Conservation (phyloP, 805 yeast genomes). For the Komagataella kurtzmanii region DNA sequence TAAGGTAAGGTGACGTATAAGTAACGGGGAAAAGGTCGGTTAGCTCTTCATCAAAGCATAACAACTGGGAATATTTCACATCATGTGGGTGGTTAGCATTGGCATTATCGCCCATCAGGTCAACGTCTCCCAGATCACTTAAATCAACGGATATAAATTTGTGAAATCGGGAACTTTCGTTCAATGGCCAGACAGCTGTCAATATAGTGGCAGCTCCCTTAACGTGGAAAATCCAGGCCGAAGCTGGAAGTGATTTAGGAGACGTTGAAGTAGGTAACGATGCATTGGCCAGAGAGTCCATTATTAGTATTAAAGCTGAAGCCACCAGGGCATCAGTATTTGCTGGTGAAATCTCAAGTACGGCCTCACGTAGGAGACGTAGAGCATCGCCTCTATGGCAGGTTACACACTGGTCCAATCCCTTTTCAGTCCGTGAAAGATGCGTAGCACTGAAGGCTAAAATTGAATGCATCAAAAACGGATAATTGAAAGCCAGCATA, state of each 20-base stretch:
- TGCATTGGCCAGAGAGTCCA: constrained; percentile 93
- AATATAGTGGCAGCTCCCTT: constrained; percentile 94
- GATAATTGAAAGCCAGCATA: constrained; percentile 72
- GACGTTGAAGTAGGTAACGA: constrained; percentile 37
- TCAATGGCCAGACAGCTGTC: constrained; percentile 92
- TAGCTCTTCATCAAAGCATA: constrained; percentile 78
- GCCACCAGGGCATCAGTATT: constrained; percentile 93
- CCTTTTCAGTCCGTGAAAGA: constrained; percentile 60
- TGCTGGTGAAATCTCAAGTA: constrained; percentile 65
- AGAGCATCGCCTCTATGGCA: constrained; percentile 82
- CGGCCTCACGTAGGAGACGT: constrained; percentile 71
- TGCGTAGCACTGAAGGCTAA: constrained; percentile 91
- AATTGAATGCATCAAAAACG: constrained; percentile 85
- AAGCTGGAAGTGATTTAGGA: constrained; percentile 66
- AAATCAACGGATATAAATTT: constrained; percentile 74
- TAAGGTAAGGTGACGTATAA: constrained; percentile 69
- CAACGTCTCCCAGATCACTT: constrained; percentile 75
- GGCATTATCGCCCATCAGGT: constrained; percentile 7
- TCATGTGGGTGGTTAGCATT: constrained; percentile 5
- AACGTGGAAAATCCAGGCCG: constrained; percentile 95
- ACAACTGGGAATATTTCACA: constrained; percentile 37
- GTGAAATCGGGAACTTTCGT: constrained; percentile 51
- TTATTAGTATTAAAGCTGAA: constrained; percentile 73
- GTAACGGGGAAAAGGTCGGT: constrained; percentile 81
- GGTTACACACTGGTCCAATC: constrained; percentile 71